A percentile compares a stretch with the other conserved stretches of the same genome.
These are phyloP conservation scores for Lactarius trivialis DNA, from an alignment of 768 basidiomycete species.

Conservation along the genomic window DNA sequence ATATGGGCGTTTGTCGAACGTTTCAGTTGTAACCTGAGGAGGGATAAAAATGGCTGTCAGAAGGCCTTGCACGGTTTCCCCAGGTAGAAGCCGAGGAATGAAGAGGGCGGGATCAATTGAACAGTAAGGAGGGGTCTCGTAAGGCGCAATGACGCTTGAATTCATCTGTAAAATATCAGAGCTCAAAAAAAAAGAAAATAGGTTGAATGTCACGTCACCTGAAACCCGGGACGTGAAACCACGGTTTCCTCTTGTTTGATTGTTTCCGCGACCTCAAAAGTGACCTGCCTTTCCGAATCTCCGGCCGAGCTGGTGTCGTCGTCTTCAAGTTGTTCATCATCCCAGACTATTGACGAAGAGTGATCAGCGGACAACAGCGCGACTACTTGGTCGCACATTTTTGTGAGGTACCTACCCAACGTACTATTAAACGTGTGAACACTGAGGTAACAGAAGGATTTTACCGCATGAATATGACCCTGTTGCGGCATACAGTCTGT, in stretches of 20 bases:
- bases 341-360: conserved; percentile 40
- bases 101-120: background rate
- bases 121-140: background rate
- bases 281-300: conserved; percentile 42
- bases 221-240: conserved; percentile 38
- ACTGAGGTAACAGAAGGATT: background rate
- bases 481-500: conserved; percentile 42
- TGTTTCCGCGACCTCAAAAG: conserved; percentile 48
- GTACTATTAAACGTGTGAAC: background rate
- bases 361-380: conserved; percentile 47
- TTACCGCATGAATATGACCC: conserved; percentile 57
- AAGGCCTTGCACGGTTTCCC: conserved; percentile 24
- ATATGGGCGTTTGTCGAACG: background rate
- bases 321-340: conserved; percentile 30
- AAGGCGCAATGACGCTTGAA: background rate
- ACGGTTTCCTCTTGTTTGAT: conserved; percentile 51
- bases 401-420: conserved; percentile 6
- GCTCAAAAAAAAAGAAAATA: too few species aligned
- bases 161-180: background rate
- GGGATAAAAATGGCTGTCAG: conserved; percentile 2
- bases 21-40: background rate
- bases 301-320: conserved; percentile 29
- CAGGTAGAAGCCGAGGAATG: conserved; percentile 7
- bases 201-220: background rate
- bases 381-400: conserved; percentile 46